phyloP scores from a whole-genome alignment of 2,329 filamentous ascomycete genomes.

The Penicillium sp. region DNA sequence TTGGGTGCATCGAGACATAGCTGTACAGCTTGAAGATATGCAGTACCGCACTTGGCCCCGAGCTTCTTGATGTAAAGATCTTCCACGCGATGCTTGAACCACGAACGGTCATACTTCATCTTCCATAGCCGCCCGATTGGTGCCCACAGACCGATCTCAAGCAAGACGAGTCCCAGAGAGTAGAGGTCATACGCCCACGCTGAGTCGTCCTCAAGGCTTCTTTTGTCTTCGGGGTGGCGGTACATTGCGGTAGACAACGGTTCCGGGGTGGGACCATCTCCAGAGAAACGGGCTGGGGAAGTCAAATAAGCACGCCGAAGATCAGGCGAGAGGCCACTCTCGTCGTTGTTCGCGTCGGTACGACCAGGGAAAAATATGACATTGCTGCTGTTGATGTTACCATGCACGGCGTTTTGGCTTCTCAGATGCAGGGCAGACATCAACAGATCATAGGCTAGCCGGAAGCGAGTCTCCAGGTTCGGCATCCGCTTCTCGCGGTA shows the following conservation, averaged over 20 bases:
- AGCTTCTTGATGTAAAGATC: slow-evolving; percentile 59
- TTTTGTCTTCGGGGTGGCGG: slow-evolving; percentile 52
- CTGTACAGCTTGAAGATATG: slow-evolving; percentile 60
- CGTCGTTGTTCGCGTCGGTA: slow-evolving; percentile 32
- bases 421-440: slow-evolving; percentile 55
- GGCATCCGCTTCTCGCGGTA: slow-evolving; percentile 41
- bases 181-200: slow-evolving; percentile 54
- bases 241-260: slow-evolving; percentile 55
- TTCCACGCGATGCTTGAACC: slow-evolving; percentile 62
- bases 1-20: slow-evolving; percentile 58
- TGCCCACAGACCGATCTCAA: slow-evolving; percentile 62
- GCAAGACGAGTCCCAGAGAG: slow-evolving; percentile 56
- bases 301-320: slow-evolving; percentile 55
- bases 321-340: slow-evolving; percentile 38
- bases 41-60: slow-evolving; percentile 59
- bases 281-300: slow-evolving; percentile 57
- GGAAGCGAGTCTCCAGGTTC: slow-evolving; percentile 60
- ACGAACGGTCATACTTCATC: slow-evolving; percentile 57
- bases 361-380: slow-evolving; percentile 53
- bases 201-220: slow-evolving; percentile 35
- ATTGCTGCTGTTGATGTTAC: slow-evolving; percentile 62
- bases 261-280: slow-evolving; percentile 45
- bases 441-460: slow-evolving; percentile 56
- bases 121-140: slow-evolving; percentile 61
- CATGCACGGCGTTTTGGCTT: slow-evolving; percentile 54